Evolutionary conservation across 257 asterid species (phyloP), one percentile per base, ranked within the genome.

Genomic region (Solanum appendiculatum): DNA sequence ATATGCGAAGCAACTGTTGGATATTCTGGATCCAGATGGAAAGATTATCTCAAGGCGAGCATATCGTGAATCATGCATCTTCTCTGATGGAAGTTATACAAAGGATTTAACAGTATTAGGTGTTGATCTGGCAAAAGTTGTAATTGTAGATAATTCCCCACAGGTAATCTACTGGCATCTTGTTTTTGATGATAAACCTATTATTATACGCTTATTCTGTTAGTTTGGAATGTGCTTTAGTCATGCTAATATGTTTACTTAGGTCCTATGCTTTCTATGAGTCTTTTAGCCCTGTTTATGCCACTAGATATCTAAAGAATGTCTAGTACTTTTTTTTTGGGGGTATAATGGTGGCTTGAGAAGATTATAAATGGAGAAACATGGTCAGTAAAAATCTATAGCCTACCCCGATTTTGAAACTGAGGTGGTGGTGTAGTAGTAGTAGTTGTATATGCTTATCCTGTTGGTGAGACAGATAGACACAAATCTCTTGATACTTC

Each of bases 91-190:
- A 82, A 88, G 81, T 89, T 97, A 95, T 88, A 87, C 90, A 23
- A 97, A 97, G 90, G 99, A 97, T 94, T 93, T 97, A 72, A 96
- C 99, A n/a, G 94, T 96, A 82, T 91, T 97, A 89, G 99, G 97
- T 75, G 95, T 93, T n/a, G 97, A 97, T 91, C 96, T 97, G 69
- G 97, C 99, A 63, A 97, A 94, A 89, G 93, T 95, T 93, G 96
- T 92, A 81, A 97, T 97, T 69, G 92, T 97, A 87, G 99, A 95
- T 89, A 97, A 97, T 89, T 90, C 96, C 84, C 99, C 99, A 29
- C 98, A 97, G 99, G 99, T 97, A 91, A 29, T 88, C 69, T 58
- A 63, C 33, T 48, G 88, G 66, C 85, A 29, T 81, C 86, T 48
- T 42, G 74, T 23, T 20, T 85, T 78, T 83, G 29, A 69, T 74